These are phyloP conservation scores for Saksenaea oblongispora DNA, from an alignment of 371 early-diverging fungal species.

Conservation along the genomic window DNA sequence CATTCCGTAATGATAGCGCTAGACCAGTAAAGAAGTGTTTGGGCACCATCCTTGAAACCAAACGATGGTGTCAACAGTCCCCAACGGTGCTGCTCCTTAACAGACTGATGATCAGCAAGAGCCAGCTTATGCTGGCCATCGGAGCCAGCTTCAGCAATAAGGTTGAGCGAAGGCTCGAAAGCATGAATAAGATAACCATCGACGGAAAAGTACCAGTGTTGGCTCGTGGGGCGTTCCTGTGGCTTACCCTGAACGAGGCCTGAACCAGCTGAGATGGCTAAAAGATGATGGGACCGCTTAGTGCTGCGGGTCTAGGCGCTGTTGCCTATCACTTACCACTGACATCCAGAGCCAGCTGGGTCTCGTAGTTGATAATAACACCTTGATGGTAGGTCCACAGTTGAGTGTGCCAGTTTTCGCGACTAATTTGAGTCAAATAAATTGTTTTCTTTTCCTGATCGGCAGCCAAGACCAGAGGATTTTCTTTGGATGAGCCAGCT, in stretches of 20 bases:
- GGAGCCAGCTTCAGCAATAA: not conserved
- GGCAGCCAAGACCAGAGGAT: constrained; percentile 40
- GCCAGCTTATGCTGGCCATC: constrained; percentile 7
- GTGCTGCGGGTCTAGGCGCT: not conserved
- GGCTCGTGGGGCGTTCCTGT: constrained; percentile 16
- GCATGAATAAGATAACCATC: constrained; percentile 27
- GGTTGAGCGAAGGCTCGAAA: constrained; percentile 17
- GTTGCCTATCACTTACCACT: constrained; percentile 23
- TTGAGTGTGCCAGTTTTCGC: constrained; percentile 43
- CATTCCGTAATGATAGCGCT: constrained; percentile 20
- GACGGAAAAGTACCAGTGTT: constrained; percentile 34
- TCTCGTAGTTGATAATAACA: constrained; percentile 52
- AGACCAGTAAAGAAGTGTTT: constrained; percentile 21
- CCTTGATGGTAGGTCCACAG: constrained; percentile 56
- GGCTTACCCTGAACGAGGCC: constrained; percentile 19
- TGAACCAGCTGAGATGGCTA: constrained; percentile 26
- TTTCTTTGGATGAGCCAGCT: constrained; percentile 33
- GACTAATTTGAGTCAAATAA: constrained; percentile 24
- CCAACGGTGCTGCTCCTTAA: constrained; percentile 27
- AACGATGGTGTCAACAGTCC: constrained; percentile 22
- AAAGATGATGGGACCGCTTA: not conserved
- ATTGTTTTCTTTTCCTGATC: constrained; percentile 22
- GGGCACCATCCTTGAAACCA: constrained; percentile 4
- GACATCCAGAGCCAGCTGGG: constrained; percentile 46
- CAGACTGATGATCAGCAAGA: constrained; percentile 6